phyloP scores from a whole-genome alignment of 2,329 filamentous ascomycete species.

The Cercospora sp. region DNA sequence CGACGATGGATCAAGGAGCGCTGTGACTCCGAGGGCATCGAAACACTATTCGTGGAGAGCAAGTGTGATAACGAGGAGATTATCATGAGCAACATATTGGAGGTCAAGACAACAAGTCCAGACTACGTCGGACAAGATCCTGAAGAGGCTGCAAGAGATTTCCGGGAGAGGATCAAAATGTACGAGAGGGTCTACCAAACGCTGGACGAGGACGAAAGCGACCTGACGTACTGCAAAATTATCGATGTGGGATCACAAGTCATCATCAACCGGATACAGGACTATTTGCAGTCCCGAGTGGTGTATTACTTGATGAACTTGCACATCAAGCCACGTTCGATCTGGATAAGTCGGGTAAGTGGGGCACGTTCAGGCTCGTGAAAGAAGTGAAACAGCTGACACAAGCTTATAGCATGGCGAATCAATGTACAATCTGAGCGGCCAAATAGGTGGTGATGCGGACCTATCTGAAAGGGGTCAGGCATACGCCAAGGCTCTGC shows the following conservation, averaged over 20 bases:
- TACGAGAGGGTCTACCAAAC: constrained; percentile 97
- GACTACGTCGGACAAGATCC: constrained; percentile 95
- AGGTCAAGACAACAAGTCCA: constrained; percentile 90
- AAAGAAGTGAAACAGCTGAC: constrained; percentile 11
- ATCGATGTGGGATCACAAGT: constrained; percentile 95
- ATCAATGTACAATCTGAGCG: constrained; percentile 85
- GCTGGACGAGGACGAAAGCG: constrained; percentile 82
- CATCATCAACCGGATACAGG: constrained; percentile 95
- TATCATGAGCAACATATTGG: constrained; percentile 94
- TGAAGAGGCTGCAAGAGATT: constrained; percentile 85
- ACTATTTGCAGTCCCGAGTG: constrained; percentile 92
- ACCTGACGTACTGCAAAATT: constrained; percentile 94
- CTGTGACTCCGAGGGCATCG: constrained; percentile 69
- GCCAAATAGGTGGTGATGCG: constrained; percentile 90
- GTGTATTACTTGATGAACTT: constrained; percentile 99
- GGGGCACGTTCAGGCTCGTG: too few relatives aligned
- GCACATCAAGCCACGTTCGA: constrained; percentile 92
- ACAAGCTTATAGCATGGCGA: constrained; percentile 72
- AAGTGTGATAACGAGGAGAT: constrained; percentile 94
- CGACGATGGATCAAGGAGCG: constrained; percentile 87
- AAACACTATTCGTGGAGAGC: constrained; percentile 94
- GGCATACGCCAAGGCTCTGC: constrained; percentile 80
- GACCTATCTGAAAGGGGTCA: constrained; percentile 82
- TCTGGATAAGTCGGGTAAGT: constrained; percentile 78
- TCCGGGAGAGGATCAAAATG: constrained; percentile 89